These are phyloP conservation scores for Peltaster fructicola DNA, from an alignment of 2,329 filamentous ascomycete genomes.

Conservation along the genomic window DNA sequence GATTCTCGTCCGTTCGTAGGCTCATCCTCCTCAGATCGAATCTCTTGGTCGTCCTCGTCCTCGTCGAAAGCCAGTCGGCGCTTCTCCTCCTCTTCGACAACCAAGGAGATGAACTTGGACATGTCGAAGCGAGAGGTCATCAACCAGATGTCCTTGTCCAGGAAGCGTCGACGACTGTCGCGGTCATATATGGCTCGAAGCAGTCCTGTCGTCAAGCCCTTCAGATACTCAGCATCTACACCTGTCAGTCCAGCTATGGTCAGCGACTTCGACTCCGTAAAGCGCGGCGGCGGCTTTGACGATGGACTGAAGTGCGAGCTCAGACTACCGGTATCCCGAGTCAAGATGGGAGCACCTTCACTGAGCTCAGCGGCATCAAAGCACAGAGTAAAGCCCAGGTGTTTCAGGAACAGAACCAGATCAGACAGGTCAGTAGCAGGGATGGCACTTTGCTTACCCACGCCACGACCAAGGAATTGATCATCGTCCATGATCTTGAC, in stretches of 20 bases:
- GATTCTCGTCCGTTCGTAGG: background rate
- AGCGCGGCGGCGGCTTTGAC: background rate
- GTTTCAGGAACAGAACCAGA: constrained; percentile 73
- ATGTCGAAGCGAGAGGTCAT: constrained; percentile 83
- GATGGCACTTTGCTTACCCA: constrained; percentile 43
- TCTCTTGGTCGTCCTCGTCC: constrained; percentile 38
- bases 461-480: constrained; percentile 45
- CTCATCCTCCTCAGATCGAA: constrained; percentile 24
- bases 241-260: constrained; percentile 46
- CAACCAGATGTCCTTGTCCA: constrained; percentile 76
- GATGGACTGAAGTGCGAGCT: constrained; percentile 3
- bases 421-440: constrained; percentile 52
- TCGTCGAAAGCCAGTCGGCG: constrained; percentile 51
- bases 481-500: constrained; percentile 89
- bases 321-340: constrained; percentile 6
- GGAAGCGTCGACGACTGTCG: constrained; percentile 72
- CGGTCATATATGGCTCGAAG: constrained; percentile 82
- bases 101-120: constrained; percentile 68
- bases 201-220: constrained; percentile 60
- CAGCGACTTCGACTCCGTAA: constrained; percentile 20
- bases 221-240: constrained; percentile 61
- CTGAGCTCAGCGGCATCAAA: constrained; percentile 53
- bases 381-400: constrained; percentile 74
- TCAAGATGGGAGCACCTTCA: constrained; percentile 2
- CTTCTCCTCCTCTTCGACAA: constrained; percentile 71